Conservation (phyloP, 306 rosid species). For the Cucumis cinereus region DNA sequence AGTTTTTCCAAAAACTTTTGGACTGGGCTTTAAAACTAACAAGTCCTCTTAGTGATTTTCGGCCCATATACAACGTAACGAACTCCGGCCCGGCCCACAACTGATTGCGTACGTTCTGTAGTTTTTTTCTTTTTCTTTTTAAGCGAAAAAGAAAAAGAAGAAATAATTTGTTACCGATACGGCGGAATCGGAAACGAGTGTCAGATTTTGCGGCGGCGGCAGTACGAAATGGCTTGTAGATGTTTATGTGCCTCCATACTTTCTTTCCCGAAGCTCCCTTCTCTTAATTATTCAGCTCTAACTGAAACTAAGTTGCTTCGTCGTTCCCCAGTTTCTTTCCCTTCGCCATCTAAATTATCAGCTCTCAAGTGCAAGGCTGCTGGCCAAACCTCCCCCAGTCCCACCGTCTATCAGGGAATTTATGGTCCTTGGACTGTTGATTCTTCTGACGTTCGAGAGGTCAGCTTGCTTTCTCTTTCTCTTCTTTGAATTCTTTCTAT, state of each 20-base stretch:
- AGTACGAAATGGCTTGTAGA: background rate
- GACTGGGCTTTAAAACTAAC: background rate
- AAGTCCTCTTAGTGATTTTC: background rate
- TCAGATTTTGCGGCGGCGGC: background rate
- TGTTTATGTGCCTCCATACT: background rate
- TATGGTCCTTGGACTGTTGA: constrained; percentile 89
- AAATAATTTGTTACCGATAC: background rate
- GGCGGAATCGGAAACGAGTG: background rate
- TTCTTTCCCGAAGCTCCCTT: background rate
- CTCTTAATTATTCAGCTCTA: background rate
- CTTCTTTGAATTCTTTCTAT: background rate
- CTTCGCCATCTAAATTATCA: background rate
- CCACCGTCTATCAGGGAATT: constrained; percentile 45
- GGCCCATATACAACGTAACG: background rate
- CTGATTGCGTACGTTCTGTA: background rate
- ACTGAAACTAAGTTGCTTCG: background rate
- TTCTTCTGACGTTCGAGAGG: constrained; percentile 67
- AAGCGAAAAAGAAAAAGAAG: background rate
- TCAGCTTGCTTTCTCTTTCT: background rate
- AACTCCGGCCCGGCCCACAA: background rate
- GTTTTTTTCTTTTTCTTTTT: no score
- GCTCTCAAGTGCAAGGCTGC: constrained; percentile 39
- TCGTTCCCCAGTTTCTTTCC: background rate
- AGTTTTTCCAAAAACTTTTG: background rate
- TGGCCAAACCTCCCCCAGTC: constrained; percentile 30